Evolutionary conservation across 164 flowering plant genomes (phyloP).

Genomic region (grape (Vitis vinifera)): ASM3070453v1 NC_081820.1:24153501-24154000

Average conservation of each 20-base stretch:
- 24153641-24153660: background rate
- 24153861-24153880: too few species aligned
- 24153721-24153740: slow-evolving; percentile 18
- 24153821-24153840: too few species aligned
- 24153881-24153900: too few species aligned
- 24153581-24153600: slow-evolving; percentile 26
- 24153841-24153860: too few species aligned
- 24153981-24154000: too few species aligned
- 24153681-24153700: slow-evolving; percentile 5
- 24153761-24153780: background rate
- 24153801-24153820: too few species aligned
- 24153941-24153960: too few species aligned
- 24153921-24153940: too few species aligned
- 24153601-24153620: slow-evolving; percentile 20
- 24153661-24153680: slow-evolving; percentile 7
- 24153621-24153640: slow-evolving; percentile 6
- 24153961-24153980: too few species aligned
- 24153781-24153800: too few species aligned
- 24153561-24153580: slow-evolving; percentile 29
- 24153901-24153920: too few species aligned
- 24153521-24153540: slow-evolving; percentile 22
- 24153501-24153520: slow-evolving; percentile 34
- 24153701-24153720: slow-evolving; percentile 18
- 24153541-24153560: slow-evolving; percentile 16
- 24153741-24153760: background rate